Conservation (phyloP, 495 filamentous ascomycete genomes). For the Xylaria grammica region DNA sequence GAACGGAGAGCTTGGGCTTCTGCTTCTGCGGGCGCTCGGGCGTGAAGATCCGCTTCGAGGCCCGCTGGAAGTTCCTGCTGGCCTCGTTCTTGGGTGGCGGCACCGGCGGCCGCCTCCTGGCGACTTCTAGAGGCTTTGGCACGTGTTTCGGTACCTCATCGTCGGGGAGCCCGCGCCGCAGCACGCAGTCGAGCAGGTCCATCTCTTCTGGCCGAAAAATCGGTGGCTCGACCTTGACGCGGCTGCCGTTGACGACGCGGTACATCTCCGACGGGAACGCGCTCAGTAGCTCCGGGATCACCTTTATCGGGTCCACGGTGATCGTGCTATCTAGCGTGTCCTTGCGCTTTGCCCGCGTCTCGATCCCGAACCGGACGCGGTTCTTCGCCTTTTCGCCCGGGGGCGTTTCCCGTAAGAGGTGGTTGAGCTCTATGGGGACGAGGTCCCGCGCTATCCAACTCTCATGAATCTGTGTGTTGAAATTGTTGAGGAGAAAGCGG, state of each 20-base stretch:
- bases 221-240: constrained; percentile 10
- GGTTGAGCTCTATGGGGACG: constrained; percentile 29
- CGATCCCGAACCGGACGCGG: constrained; percentile 7
- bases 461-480: constrained; percentile 22
- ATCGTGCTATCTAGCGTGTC: constrained; percentile 8
- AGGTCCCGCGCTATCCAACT: constrained; percentile 25
- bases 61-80: neutral
- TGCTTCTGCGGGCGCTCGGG: neutral
- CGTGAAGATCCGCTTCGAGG: neutral
- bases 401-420: constrained; percentile 21
- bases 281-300: constrained; percentile 25
- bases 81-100: constrained; percentile 4
- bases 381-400: neutral
- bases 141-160: neutral
- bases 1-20: neutral
- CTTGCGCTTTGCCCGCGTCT: constrained; percentile 10
- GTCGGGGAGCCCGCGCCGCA: constrained; percentile 18
- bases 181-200: constrained; percentile 28
- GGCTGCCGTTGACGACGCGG: constrained; percentile 10
- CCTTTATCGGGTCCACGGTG: constrained; percentile 22
- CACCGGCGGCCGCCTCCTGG: constrained; percentile 1
- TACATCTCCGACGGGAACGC: constrained; percentile 18
- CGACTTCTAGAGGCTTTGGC: neutral
- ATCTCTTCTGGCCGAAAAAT: constrained; percentile 21
- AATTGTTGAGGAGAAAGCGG: constrained; percentile 26